Percentiles rank a stretch among this genome's conserved stretches.
phyloP scores from a whole-genome alignment of 805 yeast species.

The Pichia paraexigua region DNA sequence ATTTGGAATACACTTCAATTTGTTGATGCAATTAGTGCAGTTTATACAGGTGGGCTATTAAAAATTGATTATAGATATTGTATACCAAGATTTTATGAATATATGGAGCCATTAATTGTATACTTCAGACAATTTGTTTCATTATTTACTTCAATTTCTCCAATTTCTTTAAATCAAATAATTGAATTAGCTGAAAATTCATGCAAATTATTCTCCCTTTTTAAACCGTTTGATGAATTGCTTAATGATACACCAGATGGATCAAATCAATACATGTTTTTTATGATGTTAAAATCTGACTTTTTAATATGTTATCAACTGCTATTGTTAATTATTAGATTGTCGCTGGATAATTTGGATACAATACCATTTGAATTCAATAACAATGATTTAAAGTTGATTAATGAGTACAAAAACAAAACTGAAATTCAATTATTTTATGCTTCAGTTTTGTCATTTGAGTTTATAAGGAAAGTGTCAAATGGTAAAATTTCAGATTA shows the following conservation, averaged over 20 bases:
- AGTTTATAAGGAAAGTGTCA: slow-evolving; percentile 1
- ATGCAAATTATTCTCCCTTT: not conserved
- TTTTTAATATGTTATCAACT: slow-evolving; percentile 1
- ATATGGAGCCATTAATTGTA: slow-evolving; percentile 3
- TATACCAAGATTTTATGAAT: slow-evolving; percentile 8
- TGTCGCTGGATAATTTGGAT: slow-evolving; percentile 5
- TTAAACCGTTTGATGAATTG: slow-evolving; percentile 2
- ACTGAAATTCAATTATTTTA: slow-evolving; percentile 3
- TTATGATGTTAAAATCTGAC: slow-evolving; percentile 1
- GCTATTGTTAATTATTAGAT: slow-evolving; percentile 2
- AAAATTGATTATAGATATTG: slow-evolving; percentile 16
- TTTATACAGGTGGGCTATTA: slow-evolving; percentile 16
- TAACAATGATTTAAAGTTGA: not conserved
- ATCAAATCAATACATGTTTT: not conserved
- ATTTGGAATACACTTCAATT: slow-evolving; percentile 15
- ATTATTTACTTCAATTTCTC: slow-evolving; percentile 6
- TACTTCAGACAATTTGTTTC: slow-evolving; percentile 2
- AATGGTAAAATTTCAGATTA: not conserved
- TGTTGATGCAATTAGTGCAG: slow-evolving; percentile 15
- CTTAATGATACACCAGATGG: not conserved
- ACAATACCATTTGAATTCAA: not conserved
- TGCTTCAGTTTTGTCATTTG: not conserved
- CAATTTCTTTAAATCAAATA: slow-evolving; percentile 8
- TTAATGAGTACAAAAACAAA: slow-evolving; percentile 1
- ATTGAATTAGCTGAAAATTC: slow-evolving; percentile 4